These are phyloP conservation scores for Gossypium australe DNA, from an alignment of 345 rosid genomes.

Conservation along the genomic window DNA sequence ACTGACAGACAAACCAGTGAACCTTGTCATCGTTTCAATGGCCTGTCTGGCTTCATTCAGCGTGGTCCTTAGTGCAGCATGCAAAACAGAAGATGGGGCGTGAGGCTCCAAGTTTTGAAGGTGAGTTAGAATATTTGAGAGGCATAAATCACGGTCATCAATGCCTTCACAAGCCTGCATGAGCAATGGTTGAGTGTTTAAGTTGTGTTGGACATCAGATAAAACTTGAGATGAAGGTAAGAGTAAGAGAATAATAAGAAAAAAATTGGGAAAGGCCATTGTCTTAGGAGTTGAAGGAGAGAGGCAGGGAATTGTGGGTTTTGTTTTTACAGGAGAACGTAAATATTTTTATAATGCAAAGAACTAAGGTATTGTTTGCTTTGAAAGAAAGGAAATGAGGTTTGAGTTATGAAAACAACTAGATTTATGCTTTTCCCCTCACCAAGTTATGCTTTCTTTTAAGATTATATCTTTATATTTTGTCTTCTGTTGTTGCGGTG, in stretches of 20 bases:
- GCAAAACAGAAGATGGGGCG: constrained; percentile 43
- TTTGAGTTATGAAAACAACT: constrained; percentile 25
- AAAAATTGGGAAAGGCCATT: constrained; percentile 37
- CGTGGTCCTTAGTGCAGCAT: constrained; percentile 48
- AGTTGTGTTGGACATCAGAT: constrained; percentile 27
- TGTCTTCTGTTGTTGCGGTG: too few species aligned
- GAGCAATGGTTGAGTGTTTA: constrained; percentile 34
- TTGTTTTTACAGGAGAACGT: background rate
- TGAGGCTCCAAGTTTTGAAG: constrained; percentile 26
- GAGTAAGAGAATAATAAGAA: constrained; percentile 31
- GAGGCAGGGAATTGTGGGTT: background rate
- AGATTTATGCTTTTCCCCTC: constrained; percentile 33
- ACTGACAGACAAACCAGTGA: constrained; percentile 52
- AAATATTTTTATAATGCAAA: constrained; percentile 19
- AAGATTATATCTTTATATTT: background rate
- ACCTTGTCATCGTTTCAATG: constrained; percentile 43
- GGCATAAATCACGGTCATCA: constrained; percentile 49
- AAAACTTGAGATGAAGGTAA: constrained; percentile 30
- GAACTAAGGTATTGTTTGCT: constrained; percentile 42
- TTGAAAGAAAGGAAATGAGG: constrained; percentile 39
- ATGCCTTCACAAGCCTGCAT: constrained; percentile 41
- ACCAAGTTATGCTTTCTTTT: constrained; percentile 60
- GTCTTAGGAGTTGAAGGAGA: constrained; percentile 12
- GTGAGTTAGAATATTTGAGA: constrained; percentile 35
- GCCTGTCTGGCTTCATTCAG: constrained; percentile 70